Evolutionary conservation across 78 protist genomes (phyloP), one percentile per base, ranked within the genome.

Genomic region (Cavenderia fasciculata): DNA sequence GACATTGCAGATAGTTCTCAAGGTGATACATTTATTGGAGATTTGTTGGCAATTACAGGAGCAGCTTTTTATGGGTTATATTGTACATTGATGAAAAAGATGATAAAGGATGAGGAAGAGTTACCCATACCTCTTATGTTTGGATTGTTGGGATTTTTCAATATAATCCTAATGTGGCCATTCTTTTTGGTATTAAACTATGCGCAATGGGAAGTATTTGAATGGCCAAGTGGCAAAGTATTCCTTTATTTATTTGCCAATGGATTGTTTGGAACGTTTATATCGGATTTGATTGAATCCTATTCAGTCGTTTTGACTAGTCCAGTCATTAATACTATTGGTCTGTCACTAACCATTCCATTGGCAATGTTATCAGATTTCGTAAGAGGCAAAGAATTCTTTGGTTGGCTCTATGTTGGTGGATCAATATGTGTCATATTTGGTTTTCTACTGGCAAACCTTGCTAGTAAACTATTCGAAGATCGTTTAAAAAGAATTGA

Each of bases 51-150:
- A 5, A 34, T 82, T 23, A 70, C 43, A 27, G 90, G 90, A 8
- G 90, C 90, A 44, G 47, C 56, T 44, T 36, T 82, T 19, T 82
- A 82, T 68, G 90, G 90, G 8, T 27, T 82, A 27, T 82, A 82
- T 68, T 31, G 77, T 36, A 74, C 73, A 16, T 62, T 82, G 34
- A 52, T 82, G 5, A 82, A 82, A 44, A 82, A 82, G 41, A 33
- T 82, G 12, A 41, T 82, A 10, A 47, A 59, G 23, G 51, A 68
- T 25, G 90, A 82, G 33, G 71, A 82, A 12, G 27, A 62, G 18
- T 41, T 82, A 68, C 90, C 90, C 65, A 82, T 82, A 70, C 78
- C 90, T 38, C 51, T 82, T 68, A 57, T 82, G 78, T 68, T 82
- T 49, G 90, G 75, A 46, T 82, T 68, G 41, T 16, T 82, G 21